phyloP scores from a whole-genome alignment of 176 grass and related monocot species.

The Oryza meyeriana region DNA sequence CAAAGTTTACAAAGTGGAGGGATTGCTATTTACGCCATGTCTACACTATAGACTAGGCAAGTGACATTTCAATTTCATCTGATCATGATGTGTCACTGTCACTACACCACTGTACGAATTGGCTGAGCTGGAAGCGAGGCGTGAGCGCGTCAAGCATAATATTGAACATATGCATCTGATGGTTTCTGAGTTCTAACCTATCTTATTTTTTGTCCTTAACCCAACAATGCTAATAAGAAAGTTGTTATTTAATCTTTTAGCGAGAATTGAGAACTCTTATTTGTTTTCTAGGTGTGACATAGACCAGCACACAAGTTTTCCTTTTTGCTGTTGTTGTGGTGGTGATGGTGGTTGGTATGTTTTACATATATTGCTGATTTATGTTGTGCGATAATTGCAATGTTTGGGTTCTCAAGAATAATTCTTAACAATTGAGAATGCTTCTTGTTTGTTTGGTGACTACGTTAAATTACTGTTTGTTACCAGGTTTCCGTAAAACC shows the following conservation, averaged over 20 bases:
- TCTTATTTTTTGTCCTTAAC: neutral
- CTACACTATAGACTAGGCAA: neutral
- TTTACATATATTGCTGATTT: neutral
- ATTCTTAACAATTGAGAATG: neutral
- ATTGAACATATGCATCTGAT: constrained; percentile 57
- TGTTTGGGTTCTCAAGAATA: neutral
- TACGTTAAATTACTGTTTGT: neutral
- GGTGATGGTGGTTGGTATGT: neutral
- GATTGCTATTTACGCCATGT: neutral
- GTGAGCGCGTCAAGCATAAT: constrained; percentile 69
- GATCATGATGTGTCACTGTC: neutral
- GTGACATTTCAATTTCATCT: constrained; percentile 4
- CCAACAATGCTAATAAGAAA: neutral
- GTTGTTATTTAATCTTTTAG: neutral
- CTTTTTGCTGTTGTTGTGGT: neutral
- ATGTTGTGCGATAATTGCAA: neutral
- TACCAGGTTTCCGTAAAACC: neutral
- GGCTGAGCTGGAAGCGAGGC: constrained; percentile 71
- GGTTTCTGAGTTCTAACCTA: neutral
- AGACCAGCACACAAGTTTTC: neutral
- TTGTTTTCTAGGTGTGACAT: neutral
- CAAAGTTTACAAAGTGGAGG: no score
- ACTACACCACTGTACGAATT: constrained; percentile 65
- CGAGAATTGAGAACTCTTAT: neutral
- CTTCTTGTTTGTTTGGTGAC: neutral